Evolutionary conservation across 2,329 filamentous ascomycete genomes (phyloP).

Genomic region (Venturiaceae sp.): DNA sequence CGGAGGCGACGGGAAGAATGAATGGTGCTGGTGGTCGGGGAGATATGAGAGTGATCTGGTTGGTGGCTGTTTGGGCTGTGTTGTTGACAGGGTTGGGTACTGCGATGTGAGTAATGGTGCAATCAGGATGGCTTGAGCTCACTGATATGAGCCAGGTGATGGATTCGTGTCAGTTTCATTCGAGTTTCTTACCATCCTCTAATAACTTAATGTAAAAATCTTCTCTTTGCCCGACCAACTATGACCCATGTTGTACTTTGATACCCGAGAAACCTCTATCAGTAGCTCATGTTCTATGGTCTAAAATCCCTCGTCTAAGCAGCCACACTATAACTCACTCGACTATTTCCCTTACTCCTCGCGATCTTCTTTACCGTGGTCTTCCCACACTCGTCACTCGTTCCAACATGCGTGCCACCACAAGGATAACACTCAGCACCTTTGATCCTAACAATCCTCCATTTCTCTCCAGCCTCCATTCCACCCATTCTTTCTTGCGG

Average conservation of each 20-base stretch:
- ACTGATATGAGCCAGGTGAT: too few species aligned
- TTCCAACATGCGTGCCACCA: slow-evolving; percentile 63
- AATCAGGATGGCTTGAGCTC: background rate
- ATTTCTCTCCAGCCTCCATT: slow-evolving; percentile 11
- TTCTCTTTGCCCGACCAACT: too few species aligned
- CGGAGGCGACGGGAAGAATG: background rate
- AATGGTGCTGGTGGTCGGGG: background rate
- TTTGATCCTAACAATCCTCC: slow-evolving; percentile 59
- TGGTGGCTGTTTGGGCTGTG: background rate
- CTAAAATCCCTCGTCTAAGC: background rate
- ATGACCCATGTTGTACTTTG: too few species aligned
- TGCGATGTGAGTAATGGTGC: background rate
- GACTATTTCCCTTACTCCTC: slow-evolving; percentile 52
- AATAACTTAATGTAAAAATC: too few species aligned
- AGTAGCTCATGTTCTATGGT: background rate
- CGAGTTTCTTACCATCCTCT: too few species aligned
- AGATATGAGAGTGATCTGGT: background rate
- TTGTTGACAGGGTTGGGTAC: background rate
- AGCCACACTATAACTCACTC: slow-evolving; percentile 38
- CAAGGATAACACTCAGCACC: slow-evolving; percentile 64
- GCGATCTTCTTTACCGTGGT: slow-evolving; percentile 58
- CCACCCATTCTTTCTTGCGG: slow-evolving; percentile 33
- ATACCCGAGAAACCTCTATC: too few species aligned
- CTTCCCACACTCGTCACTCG: slow-evolving; percentile 48
- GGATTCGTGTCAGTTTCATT: too few species aligned